These are phyloP conservation scores for Colletotrichum sp. DNA, from an alignment of 2,329 filamentous ascomycete genomes.

Conservation along the genomic window DNA sequence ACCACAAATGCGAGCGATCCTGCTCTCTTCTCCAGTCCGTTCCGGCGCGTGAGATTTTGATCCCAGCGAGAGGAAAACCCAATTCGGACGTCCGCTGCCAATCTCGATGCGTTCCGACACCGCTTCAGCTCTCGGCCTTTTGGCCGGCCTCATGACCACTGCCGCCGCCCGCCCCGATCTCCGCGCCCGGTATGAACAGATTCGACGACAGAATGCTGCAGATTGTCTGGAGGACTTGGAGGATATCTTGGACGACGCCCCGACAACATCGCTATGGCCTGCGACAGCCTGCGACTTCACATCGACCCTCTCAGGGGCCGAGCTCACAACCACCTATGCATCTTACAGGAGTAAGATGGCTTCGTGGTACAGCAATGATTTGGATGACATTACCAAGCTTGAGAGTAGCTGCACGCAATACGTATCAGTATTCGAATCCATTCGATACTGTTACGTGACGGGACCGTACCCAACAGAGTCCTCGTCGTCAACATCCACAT, in stretches of 20 bases:
- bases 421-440: not conserved
- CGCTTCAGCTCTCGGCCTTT: not conserved
- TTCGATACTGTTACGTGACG: constrained; percentile 16
- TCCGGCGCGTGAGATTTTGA: not conserved
- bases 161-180: constrained; percentile 3
- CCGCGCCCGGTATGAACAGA: not conserved
- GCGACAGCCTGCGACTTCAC: constrained; percentile 17
- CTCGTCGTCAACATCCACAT: not conserved
- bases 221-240: constrained; percentile 10
- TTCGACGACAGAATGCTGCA: not conserved
- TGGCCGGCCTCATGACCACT: not conserved
- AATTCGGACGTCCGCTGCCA: not conserved
- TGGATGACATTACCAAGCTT: constrained; percentile 12
- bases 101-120: not conserved
- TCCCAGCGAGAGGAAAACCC: not conserved
- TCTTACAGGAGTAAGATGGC: constrained; percentile 7
- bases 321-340: constrained; percentile 3
- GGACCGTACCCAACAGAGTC: not conserved
- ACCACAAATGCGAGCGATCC: constrained; percentile 4
- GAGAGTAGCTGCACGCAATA: constrained; percentile 15
- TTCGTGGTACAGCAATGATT: constrained; percentile 14
- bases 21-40: not conserved
- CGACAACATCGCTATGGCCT: not conserved
- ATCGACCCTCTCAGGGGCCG: constrained; percentile 12
- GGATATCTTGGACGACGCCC: constrained; percentile 12